Evolutionary conservation across 768 basidiomycete species (phyloP).

Genomic region (Thelephora aurantiotincta): DNA sequence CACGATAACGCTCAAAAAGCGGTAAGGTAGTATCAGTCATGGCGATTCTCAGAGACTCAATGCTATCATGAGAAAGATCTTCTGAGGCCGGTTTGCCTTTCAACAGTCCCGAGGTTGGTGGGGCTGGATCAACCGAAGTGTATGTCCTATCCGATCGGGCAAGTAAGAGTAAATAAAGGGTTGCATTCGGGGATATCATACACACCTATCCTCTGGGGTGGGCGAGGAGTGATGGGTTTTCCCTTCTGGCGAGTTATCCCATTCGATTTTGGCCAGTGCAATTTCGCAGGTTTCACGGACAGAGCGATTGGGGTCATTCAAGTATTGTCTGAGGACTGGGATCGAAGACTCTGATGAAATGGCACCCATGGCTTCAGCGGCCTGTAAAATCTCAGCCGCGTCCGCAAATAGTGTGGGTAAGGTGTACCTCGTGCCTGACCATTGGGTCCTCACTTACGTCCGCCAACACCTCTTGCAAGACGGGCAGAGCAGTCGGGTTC

Average conservation of each 20-base stretch:
- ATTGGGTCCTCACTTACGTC: slow-evolving; percentile 72
- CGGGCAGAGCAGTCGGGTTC: slow-evolving; percentile 54
- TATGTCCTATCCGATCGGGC: slow-evolving; percentile 33
- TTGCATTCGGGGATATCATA: background rate
- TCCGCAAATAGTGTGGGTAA: background rate
- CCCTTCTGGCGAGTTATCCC: slow-evolving; percentile 74
- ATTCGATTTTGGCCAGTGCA: slow-evolving; percentile 88
- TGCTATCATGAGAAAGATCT: slow-evolving; percentile 30
- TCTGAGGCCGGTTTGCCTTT: slow-evolving; percentile 36
- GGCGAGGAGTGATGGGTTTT: slow-evolving; percentile 22
- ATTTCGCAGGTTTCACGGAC: slow-evolving; percentile 97
- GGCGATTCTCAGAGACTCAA: slow-evolving; percentile 40
- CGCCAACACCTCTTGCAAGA: slow-evolving; percentile 62
- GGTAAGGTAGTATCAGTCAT: slow-evolving; percentile 55
- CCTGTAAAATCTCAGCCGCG: slow-evolving; percentile 28
- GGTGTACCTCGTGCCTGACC: slow-evolving; percentile 88
- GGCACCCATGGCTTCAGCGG: slow-evolving; percentile 98
- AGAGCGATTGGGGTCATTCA: slow-evolving; percentile 53
- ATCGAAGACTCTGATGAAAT: slow-evolving; percentile 60
- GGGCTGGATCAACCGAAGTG: slow-evolving; percentile 84
- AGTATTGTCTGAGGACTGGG: slow-evolving; percentile 55
- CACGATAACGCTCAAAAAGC: slow-evolving; percentile 88
- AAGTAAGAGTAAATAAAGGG: background rate
- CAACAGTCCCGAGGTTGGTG: slow-evolving; percentile 54
- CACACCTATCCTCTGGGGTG: slow-evolving; percentile 6